Evolutionary conservation across 1,139 yeast genomes (phyloP), one percentile per base, ranked within the genome.

Genomic region (Hansenula anomala): DNA sequence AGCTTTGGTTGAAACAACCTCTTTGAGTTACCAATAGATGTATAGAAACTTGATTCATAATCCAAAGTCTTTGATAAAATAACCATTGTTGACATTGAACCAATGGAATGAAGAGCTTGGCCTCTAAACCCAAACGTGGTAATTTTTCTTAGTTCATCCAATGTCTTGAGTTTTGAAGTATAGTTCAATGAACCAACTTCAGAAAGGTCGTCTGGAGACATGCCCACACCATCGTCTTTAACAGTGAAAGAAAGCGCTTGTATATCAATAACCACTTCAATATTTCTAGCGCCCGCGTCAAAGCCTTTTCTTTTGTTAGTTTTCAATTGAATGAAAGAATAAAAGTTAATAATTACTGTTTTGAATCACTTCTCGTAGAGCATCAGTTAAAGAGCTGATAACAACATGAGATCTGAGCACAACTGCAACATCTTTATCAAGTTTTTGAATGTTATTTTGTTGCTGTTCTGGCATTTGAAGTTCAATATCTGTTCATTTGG

Each of bases 201-300:
- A 31, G 71, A 69, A 51, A 84, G 61, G 43, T 80, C 82, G 3
- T 62, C 70, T 15, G 76, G 75, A 20, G 58, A 51, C 36, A 85
- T 75, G 1, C 81, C 82, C 28, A 41, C 41, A 13, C 83, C 84
- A 50, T 78, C 67, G 50, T 79, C 85, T 11, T 55, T 54, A 2
- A 81, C 73, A 13, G 58, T 54, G 20, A 79, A 55, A 19, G 67
- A 59, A 18, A 71, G 54, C 1, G 64, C 54, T 1, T 50, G 42
- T 15, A 67, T 52, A 47, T 77, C 74, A 4, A 78, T 38, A 5
- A 48, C 41, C 4, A 78, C 61, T 2, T 48, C 42, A 12, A 82
- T 58, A 5, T 46, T 43, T 0, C 64, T 52, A 1, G 87, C 77
- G 0, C 61, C 58, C 0, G 85, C 78, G 56, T 81, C 88, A 2